phyloP scores from a whole-genome alignment of 169 alveolate species.

The Babesia ovata region DNA sequence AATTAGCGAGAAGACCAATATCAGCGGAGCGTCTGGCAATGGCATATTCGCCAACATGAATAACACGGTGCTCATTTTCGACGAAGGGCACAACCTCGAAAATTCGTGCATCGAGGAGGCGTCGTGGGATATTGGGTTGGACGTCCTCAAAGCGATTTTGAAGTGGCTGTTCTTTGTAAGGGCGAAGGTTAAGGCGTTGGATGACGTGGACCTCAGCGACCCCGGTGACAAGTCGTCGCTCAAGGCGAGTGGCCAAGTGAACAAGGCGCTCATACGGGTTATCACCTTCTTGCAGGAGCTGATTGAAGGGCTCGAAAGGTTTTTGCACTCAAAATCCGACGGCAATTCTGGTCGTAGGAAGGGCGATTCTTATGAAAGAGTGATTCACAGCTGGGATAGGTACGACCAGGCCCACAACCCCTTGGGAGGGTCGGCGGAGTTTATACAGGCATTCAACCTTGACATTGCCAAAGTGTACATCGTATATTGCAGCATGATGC shows the following conservation, averaged over 20 bases:
- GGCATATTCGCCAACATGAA: conserved; percentile 75
- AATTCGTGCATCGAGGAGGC: conserved; percentile 83
- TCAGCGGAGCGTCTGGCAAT: conserved; percentile 81
- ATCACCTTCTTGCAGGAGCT: conserved; percentile 18
- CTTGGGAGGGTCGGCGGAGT: conserved; percentile 32
- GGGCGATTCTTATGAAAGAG: conserved; percentile 9
- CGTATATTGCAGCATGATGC: conserved; percentile 28
- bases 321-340: conserved; percentile 1
- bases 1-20: conserved; percentile 80
- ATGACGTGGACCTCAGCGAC: not conserved
- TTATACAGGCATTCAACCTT: conserved; percentile 25
- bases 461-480: conserved; percentile 27
- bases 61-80: conserved; percentile 86
- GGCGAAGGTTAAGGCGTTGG: not conserved
- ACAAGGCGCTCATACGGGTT: conserved; percentile 1
- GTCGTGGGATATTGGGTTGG: conserved; percentile 69
- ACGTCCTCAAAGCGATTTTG: not conserved
- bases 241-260: not conserved
- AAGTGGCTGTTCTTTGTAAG: conserved; percentile 22
- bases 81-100: conserved; percentile 93
- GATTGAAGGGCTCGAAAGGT: conserved; percentile 4
- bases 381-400: conserved; percentile 53
- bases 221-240: not conserved
- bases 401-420: conserved; percentile 32
- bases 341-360: not conserved